These are phyloP conservation scores for Syzygium jambos DNA, from an alignment of 345 rosid species.

Conservation along the genomic window DNA sequence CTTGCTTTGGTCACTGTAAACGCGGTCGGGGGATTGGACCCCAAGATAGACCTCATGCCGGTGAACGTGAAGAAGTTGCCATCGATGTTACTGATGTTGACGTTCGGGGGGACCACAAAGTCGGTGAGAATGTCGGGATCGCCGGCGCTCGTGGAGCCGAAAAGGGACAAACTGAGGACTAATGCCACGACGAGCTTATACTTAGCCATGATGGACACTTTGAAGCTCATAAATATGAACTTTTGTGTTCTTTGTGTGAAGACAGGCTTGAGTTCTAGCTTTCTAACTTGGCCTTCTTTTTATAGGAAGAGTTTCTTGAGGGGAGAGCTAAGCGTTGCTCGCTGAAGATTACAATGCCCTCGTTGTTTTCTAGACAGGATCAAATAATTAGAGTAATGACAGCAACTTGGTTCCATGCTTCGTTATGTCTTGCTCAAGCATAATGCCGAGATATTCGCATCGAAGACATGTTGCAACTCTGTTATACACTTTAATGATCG, in stretches of 20 bases:
- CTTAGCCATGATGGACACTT: not conserved
- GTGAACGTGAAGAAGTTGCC: constrained; percentile 13
- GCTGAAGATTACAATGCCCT: not conserved
- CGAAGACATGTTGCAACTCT: not conserved
- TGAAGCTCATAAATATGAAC: not conserved
- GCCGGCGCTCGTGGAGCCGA: not conserved
- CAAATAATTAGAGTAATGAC: not conserved
- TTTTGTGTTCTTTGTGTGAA: not conserved
- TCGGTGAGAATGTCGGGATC: constrained; percentile 14
- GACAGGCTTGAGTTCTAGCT: not conserved
- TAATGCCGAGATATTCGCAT: not conserved
- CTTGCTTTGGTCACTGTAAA: constrained; percentile 7
- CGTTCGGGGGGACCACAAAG: not conserved
- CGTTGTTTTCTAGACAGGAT: not conserved
- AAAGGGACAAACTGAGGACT: not conserved
- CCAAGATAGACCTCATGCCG: not conserved
- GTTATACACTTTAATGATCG: no score
- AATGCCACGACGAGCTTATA: not conserved
- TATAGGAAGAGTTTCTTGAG: no score
- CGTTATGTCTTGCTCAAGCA: not conserved
- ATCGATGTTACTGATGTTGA: not conserved
- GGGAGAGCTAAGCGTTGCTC: no score
- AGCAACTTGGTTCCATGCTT: not conserved
- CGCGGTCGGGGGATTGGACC: not conserved
- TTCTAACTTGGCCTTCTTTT: not conserved